Evolutionary conservation across 306 rosid species (phyloP), one percentile per base, ranked within the genome.

Genomic region (Purshia tridentata): DNA sequence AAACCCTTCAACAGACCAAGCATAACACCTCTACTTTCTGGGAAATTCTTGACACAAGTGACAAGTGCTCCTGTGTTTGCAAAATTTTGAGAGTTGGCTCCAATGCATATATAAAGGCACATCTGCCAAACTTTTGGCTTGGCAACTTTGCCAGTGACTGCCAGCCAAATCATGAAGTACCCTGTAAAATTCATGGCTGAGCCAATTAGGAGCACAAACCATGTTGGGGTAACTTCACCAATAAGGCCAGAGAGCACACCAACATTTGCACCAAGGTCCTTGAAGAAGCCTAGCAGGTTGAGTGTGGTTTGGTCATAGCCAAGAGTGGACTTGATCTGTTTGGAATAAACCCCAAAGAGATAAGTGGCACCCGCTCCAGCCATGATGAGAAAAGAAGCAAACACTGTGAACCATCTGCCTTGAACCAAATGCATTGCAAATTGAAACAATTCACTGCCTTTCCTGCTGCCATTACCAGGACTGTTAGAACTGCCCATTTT

Each of bases 341-440:
- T 72, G 9, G 90, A 86, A 57, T 86, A 86, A 23, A 77, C 65
- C 10, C 82, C 88, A 53, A 80, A 87, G 11, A 87, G 78, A 45
- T 84, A 84, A 1, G 86, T 82, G 0, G 87, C 82, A 0, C 91
- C 87, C 9, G 85, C 85, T 40, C 87, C 91, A 52, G 86, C 76
- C 91, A 87, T 80, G 64, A 87, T 80, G 0, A 87, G 72, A 41
- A 84, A 82, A 4, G 91, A 84, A 42, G 88, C 87, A 37, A 82
- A 82, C 6, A 87, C 78, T 42, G 77, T 64, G 70, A 86, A 86
- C 90, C 86, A 86, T 66, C 86, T 58, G 0, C 88, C 88, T n/a
- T 37, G 49, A 11, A 79, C 16, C 12, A 86, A 46, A 14, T 76
- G 86, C 16, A 13, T 11, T 55, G 52, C 48, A 49, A 73, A 73